Conservation (phyloP, 495 filamentous ascomycete genomes). For the Articulospora tetracladia region DNA sequence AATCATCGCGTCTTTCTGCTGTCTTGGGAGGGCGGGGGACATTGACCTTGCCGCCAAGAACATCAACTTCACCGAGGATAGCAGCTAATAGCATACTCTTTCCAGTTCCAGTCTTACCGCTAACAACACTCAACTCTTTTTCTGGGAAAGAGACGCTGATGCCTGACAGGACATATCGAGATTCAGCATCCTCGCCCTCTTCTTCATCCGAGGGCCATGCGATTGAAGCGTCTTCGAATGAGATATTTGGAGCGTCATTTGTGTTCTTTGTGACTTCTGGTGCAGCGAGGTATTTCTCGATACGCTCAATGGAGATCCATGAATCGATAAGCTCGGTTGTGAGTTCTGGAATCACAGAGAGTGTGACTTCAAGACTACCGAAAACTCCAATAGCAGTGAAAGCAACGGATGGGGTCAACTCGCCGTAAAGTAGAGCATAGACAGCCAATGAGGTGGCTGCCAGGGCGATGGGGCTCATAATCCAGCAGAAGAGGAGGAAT, state of each 20-base stretch:
- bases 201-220: conserved; percentile 66
- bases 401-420: conserved; percentile 67
- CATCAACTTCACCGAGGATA: conserved; percentile 61
- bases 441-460: conserved; percentile 66
- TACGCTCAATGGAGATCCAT: conserved; percentile 68
- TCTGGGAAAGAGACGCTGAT: conserved; percentile 63
- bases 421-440: conserved; percentile 59
- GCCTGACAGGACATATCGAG: conserved; percentile 57
- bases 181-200: conserved; percentile 41
- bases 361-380: conserved; percentile 61
- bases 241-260: conserved; percentile 52
- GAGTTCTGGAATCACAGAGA: conserved; percentile 70
- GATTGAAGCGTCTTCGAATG: conserved; percentile 65
- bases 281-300: conserved; percentile 65
- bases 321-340: conserved; percentile 67
- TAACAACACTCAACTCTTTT: conserved; percentile 66
- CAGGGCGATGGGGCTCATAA: conserved; percentile 69
- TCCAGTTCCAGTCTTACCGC: conserved; percentile 63
- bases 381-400: conserved; percentile 80
- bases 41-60: conserved; percentile 47
- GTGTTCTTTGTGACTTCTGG: conserved; percentile 61
- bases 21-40: conserved; percentile 42
- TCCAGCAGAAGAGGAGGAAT: conserved; percentile 51
- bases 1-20: conserved; percentile 46
- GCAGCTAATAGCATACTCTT: conserved; percentile 64